These are phyloP conservation scores for Rosa persica DNA, from an alignment of 306 rosid species.

Conservation along the genomic window DNA sequence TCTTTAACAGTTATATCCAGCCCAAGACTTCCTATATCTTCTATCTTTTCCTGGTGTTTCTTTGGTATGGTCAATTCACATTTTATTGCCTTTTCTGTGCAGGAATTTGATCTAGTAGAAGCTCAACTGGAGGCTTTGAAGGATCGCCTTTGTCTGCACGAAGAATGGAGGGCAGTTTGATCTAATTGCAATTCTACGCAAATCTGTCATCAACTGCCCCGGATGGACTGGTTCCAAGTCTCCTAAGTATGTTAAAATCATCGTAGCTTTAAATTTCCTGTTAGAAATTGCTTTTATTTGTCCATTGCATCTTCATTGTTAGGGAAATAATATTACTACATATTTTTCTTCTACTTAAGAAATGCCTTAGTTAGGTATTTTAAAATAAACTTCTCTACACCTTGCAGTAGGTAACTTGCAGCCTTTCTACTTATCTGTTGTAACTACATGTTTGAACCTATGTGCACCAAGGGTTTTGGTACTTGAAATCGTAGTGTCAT, in stretches of 20 bases:
- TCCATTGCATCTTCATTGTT: conserved; percentile 5
- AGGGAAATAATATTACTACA: background rate
- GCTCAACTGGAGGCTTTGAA: conserved; percentile 42
- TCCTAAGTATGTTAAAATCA: conserved; percentile 53
- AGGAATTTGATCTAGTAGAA: conserved; percentile 65
- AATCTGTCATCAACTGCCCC: conserved; percentile 47
- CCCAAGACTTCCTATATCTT: background rate
- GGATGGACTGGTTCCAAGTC: conserved; percentile 48
- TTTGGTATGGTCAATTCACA: background rate
- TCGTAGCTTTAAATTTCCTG: conserved; percentile 6
- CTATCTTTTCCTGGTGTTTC: background rate
- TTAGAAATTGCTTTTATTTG: background rate
- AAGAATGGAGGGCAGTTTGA: conserved; percentile 35
- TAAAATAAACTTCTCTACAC: background rate
- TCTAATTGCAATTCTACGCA: conserved; percentile 51
- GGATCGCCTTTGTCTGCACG: conserved; percentile 59
- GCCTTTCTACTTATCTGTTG: too few species aligned
- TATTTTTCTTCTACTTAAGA: background rate
- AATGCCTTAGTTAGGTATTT: background rate
- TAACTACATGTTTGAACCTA: too few species aligned
- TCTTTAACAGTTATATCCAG: background rate
- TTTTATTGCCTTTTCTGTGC: conserved; percentile 13
- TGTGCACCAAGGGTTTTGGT: background rate
- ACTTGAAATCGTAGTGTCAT: background rate
- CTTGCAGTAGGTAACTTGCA: conserved; percentile 41